Conservation (phyloP, 371 early-diverging fungal species). For the Apophysomyces ossiformis region DNA sequence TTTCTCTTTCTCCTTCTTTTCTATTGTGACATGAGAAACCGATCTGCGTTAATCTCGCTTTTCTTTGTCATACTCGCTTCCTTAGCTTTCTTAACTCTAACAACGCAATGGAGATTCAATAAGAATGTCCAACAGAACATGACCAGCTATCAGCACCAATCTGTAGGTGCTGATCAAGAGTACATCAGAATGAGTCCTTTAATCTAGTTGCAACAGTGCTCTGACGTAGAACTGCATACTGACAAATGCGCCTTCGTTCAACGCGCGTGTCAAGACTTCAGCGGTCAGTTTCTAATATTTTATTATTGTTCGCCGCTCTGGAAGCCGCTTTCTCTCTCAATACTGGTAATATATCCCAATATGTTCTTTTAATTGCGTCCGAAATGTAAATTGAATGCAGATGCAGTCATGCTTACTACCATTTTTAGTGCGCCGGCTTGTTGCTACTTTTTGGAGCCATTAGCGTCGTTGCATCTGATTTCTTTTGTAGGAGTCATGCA, state of each 20-base stretch:
- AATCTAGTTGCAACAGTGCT: conserved; percentile 29
- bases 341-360: conserved; percentile 32
- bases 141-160: not conserved
- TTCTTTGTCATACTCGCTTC: not conserved
- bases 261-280: conserved; percentile 41
- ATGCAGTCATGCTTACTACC: conserved; percentile 22
- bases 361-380: conserved; percentile 9
- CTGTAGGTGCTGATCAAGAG: conserved; percentile 4
- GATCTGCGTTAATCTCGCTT: not conserved
- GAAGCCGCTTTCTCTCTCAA: conserved; percentile 35
- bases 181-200: not conserved
- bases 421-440: conserved; percentile 42
- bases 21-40: not conserved
- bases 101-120: not conserved
- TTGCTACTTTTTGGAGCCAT: conserved; percentile 63
- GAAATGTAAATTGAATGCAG: conserved; percentile 9
- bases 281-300: conserved; percentile 53
- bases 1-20: not conserved
- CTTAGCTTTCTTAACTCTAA: not conserved
- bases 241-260: conserved; percentile 49
- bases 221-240: conserved; percentile 33
- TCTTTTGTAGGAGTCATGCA: conserved; percentile 58
- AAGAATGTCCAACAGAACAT: not conserved
- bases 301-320: conserved; percentile 63
- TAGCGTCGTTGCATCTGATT: conserved; percentile 72